Evolutionary conservation across 768 basidiomycete genomes (phyloP).

Genomic region (Cubamyces lactineus): DNA sequence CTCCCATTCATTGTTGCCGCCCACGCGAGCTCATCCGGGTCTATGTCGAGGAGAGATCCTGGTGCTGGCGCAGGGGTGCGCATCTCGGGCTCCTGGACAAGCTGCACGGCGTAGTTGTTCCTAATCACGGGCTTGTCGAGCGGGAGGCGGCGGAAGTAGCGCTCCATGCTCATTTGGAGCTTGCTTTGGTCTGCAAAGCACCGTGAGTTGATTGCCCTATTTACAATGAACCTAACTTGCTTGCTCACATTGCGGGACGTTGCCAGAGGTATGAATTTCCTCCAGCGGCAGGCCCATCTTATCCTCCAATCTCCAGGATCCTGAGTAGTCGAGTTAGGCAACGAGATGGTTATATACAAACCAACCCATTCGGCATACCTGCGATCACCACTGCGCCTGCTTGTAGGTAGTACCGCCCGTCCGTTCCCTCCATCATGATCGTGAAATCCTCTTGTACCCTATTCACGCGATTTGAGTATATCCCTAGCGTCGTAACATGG

Average conservation of each 20-base stretch:
- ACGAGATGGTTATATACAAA: too few species aligned
- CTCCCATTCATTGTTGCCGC: slow-evolving; percentile 54
- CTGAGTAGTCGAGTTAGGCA: slow-evolving; percentile 37
- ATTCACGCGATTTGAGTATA: background rate
- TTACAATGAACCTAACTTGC: background rate
- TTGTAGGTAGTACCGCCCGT: slow-evolving; percentile 76
- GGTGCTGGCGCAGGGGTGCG: slow-evolving; percentile 12
- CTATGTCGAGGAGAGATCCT: slow-evolving; percentile 39
- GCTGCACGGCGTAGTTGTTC: slow-evolving; percentile 64
- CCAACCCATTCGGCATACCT: slow-evolving; percentile 42
- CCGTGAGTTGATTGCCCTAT: background rate
- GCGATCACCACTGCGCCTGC: slow-evolving; percentile 69
- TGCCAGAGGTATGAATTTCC: slow-evolving; percentile 70
- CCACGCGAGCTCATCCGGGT: slow-evolving; percentile 73
- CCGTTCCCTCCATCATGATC: slow-evolving; percentile 41
- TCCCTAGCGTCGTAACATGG: background rate
- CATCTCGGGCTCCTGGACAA: slow-evolving; percentile 37
- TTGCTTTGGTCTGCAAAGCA: slow-evolving; percentile 44
- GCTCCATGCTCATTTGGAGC: slow-evolving; percentile 65
- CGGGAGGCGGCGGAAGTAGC: slow-evolving; percentile 69
- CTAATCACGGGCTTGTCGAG: slow-evolving; percentile 72
- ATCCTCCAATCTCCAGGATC: slow-evolving; percentile 77
- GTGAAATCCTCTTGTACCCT: slow-evolving; percentile 31
- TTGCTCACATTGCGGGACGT: slow-evolving; percentile 71
- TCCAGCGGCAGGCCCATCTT: slow-evolving; percentile 75